Evolutionary conservation across 2,329 filamentous ascomycete genomes (phyloP).

Genomic region (Colletotrichum euphorbiae): DNA sequence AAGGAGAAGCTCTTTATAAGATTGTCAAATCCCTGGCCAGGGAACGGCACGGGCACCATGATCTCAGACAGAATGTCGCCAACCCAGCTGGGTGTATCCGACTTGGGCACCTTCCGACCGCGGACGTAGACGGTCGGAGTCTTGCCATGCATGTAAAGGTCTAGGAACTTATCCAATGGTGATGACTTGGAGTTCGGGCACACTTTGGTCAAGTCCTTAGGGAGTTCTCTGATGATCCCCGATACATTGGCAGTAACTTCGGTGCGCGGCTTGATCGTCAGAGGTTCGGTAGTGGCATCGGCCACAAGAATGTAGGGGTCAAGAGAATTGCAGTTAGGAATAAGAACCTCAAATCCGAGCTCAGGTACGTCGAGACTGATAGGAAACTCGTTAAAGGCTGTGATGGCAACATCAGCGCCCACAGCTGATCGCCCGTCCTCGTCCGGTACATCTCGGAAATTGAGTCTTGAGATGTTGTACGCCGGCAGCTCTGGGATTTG

Average conservation of each 20-base stretch:
- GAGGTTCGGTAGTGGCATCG: constrained; percentile 74
- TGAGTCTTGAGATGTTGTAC: constrained; percentile 84
- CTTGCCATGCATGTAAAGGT: constrained; percentile 83
- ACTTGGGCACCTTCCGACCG: constrained; percentile 75
- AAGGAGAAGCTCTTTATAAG: constrained; percentile 90
- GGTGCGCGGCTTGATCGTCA: constrained; percentile 75
- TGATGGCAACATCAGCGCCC: constrained; percentile 81
- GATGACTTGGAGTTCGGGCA: constrained; percentile 85
- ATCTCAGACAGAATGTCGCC: constrained; percentile 83
- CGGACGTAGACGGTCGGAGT: constrained; percentile 85
- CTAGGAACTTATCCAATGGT: constrained; percentile 85
- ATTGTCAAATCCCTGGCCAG: constrained; percentile 82
- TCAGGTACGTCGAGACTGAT: constrained; percentile 81
- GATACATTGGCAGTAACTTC: constrained; percentile 77
- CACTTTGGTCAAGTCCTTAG: constrained; percentile 75
- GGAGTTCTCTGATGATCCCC: constrained; percentile 78
- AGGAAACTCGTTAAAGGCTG: constrained; percentile 81
- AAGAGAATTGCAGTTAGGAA: constrained; percentile 80
- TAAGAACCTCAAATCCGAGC: constrained; percentile 85
- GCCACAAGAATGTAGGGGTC: constrained; percentile 84
- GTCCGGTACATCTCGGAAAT: constrained; percentile 77
- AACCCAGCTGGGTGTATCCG: constrained; percentile 84
- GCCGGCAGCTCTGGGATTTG: constrained; percentile 82
- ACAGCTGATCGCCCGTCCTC: constrained; percentile 70
- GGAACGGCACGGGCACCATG: constrained; percentile 85